Conservation (phyloP, 352 stramenopile species). For the Pythium folliculosum region DNA sequence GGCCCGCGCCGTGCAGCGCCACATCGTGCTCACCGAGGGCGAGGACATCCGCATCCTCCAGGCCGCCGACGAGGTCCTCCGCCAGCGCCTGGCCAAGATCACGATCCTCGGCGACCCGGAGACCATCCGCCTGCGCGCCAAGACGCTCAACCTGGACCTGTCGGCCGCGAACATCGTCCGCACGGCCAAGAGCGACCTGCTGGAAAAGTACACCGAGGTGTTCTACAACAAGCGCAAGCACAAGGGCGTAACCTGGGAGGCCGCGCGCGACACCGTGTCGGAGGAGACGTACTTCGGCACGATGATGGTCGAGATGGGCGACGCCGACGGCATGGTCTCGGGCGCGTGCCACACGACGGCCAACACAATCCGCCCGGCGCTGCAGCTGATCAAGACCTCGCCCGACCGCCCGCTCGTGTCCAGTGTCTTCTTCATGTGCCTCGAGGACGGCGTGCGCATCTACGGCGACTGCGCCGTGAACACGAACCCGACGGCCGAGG, state of each 20-base stretch:
- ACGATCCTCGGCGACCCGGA: slow-evolving; percentile 80
- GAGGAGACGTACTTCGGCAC: slow-evolving; percentile 86
- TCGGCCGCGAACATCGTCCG: slow-evolving; percentile 62
- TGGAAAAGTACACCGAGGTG: slow-evolving; percentile 57
- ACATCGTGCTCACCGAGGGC: slow-evolving; percentile 86
- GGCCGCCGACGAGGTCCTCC: slow-evolving; percentile 72
- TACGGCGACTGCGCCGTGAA: too few species aligned
- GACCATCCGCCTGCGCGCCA: slow-evolving; percentile 64
- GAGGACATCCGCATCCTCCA: slow-evolving; percentile 81
- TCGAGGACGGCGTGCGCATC: slow-evolving; percentile 9
- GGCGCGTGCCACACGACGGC: slow-evolving; percentile 83
- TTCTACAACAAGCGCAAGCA: slow-evolving; percentile 82
- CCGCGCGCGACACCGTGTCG: slow-evolving; percentile 52
- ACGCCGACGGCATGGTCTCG: slow-evolving; percentile 87
- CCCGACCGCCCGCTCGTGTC: slow-evolving; percentile 48
- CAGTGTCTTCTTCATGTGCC: background rate
- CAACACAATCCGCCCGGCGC: slow-evolving; percentile 85
- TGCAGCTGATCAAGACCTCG: slow-evolving; percentile 88
- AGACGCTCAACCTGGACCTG: slow-evolving; percentile 67
- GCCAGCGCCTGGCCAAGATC: slow-evolving; percentile 64
- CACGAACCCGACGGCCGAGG: too few species aligned
- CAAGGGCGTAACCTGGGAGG: slow-evolving; percentile 72
- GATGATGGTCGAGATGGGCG: slow-evolving; percentile 81
- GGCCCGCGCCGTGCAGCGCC: slow-evolving; percentile 62
- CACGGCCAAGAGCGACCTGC: slow-evolving; percentile 44